phyloP scores from a whole-genome alignment of 2,329 filamentous ascomycete genomes.

The Diaporthe citrichinensis region DNA sequence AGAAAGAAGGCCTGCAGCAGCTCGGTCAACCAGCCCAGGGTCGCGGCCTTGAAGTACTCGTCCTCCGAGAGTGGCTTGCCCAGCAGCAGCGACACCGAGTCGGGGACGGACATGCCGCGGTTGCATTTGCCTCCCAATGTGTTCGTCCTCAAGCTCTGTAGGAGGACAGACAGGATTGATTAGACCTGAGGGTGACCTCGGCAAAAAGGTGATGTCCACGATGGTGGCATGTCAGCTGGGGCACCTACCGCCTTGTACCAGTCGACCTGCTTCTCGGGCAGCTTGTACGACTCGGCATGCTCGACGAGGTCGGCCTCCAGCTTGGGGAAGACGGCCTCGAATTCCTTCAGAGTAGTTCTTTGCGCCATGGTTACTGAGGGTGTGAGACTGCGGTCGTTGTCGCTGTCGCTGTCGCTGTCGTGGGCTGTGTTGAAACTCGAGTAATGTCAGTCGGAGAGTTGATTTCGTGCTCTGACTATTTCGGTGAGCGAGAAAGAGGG shows the following conservation, averaged over 20 bases:
- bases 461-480: not conserved
- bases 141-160: constrained; percentile 86
- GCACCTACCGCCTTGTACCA: constrained; percentile 85
- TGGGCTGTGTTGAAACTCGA: not conserved
- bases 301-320: constrained; percentile 86
- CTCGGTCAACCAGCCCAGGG: constrained; percentile 97
- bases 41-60: constrained; percentile 89
- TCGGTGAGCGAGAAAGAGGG: not conserved
- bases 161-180: constrained; percentile 38
- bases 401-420: not conserved
- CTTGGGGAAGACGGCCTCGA: constrained; percentile 90
- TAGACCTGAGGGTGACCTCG: constrained; percentile 9
- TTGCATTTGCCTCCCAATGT: constrained; percentile 97
- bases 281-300: constrained; percentile 84
- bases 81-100: constrained; percentile 87
- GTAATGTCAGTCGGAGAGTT: not conserved
- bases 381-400: not conserved
- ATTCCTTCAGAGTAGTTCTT: constrained; percentile 85
- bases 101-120: constrained; percentile 96
- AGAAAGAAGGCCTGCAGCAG: constrained; percentile 99
- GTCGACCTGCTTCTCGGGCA: constrained; percentile 83
- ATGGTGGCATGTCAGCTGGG: constrained; percentile 37
- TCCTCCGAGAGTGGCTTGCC: constrained; percentile 78
- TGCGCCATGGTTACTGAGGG: constrained; percentile 66
- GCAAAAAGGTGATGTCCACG: not conserved